phyloP scores from a whole-genome alignment of 257 asterid species.

The Ilex aquifolium region DNA sequence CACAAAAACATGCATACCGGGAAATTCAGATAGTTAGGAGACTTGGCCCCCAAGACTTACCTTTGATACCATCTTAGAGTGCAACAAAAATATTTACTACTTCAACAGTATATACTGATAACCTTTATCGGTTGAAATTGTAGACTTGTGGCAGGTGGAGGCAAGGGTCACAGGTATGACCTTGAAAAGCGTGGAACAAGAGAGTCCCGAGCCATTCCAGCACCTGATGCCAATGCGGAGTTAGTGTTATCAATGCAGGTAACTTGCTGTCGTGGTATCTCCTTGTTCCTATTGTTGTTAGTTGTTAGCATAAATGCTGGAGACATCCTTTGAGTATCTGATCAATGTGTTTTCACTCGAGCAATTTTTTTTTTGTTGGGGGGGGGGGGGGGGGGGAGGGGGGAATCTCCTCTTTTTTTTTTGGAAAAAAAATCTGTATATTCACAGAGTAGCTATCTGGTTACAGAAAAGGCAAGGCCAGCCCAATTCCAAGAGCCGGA shows the following conservation, averaged over 20 bases:
- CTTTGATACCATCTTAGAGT: no score
- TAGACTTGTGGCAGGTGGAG: constrained; percentile 71
- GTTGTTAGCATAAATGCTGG: no score
- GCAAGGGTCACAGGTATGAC: constrained; percentile 51
- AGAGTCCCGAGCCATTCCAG: constrained; percentile 75
- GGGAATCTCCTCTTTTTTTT: no score
- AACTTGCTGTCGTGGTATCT: constrained; percentile 6
- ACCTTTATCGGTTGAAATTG: constrained; percentile 9
- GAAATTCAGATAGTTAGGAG: no score
- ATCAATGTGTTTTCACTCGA: no score
- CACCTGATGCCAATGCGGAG: constrained; percentile 83
- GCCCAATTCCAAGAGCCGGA: constrained; percentile 83
- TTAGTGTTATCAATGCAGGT: constrained; percentile 73
- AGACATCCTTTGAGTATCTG: no score
- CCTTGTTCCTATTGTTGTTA: not conserved
- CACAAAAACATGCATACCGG: no score
- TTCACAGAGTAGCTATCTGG: constrained; percentile 12
- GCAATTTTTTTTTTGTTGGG: no score
- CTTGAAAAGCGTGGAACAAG: constrained; percentile 49
- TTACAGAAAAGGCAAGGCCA: constrained; percentile 76
- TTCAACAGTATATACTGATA: no score
- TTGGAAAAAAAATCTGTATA: not conserved
- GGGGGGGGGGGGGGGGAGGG: no score
- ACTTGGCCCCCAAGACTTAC: no score
- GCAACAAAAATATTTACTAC: no score